Percentiles rank a stretch among this genome's conserved stretches.
These are phyloP conservation scores for Podosphaera fusca DNA, from an alignment of 2,329 filamentous ascomycete species.

Conservation along the genomic window DNA sequence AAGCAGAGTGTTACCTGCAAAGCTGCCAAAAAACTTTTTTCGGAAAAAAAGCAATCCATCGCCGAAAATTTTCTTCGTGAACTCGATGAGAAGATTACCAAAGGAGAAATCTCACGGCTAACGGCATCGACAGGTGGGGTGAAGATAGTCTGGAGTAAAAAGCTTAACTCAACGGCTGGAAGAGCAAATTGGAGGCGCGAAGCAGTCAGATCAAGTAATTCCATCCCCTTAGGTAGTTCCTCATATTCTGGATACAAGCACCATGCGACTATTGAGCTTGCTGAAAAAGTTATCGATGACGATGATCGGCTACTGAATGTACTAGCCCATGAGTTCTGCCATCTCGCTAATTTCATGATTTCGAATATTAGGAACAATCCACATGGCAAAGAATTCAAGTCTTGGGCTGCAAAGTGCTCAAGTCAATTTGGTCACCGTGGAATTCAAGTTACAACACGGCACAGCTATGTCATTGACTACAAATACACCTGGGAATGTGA, in stretches of 20 bases:
- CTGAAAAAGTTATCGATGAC: slow-evolving; percentile 66
- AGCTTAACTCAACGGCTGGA: slow-evolving; percentile 59
- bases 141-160: slow-evolving; percentile 50
- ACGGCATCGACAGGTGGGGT: slow-evolving; percentile 45
- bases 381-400: slow-evolving; percentile 67
- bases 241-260: slow-evolving; percentile 22
- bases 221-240: slow-evolving; percentile 3
- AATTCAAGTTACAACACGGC: slow-evolving; percentile 69
- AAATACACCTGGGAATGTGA: slow-evolving; percentile 73
- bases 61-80: slow-evolving; percentile 41
- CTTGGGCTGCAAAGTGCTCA: slow-evolving; percentile 37
- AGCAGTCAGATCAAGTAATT: slow-evolving; percentile 19
- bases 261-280: slow-evolving; percentile 62
- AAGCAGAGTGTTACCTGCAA: slow-evolving; percentile 18
- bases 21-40: slow-evolving; percentile 35
- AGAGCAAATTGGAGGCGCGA: slow-evolving; percentile 50
- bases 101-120: slow-evolving; percentile 33
- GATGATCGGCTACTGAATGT: slow-evolving; percentile 64
- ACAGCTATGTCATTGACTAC: slow-evolving; percentile 74
- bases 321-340: slow-evolving; percentile 91
- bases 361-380: slow-evolving; percentile 50
- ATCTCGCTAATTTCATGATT: slow-evolving; percentile 80
- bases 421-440: slow-evolving; percentile 33
- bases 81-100: slow-evolving; percentile 42
- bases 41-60: slow-evolving; percentile 34